Base-by-base conservation (phyloP, 495 filamentous ascomycete genomes). In the Penicillium angulare region DNA sequence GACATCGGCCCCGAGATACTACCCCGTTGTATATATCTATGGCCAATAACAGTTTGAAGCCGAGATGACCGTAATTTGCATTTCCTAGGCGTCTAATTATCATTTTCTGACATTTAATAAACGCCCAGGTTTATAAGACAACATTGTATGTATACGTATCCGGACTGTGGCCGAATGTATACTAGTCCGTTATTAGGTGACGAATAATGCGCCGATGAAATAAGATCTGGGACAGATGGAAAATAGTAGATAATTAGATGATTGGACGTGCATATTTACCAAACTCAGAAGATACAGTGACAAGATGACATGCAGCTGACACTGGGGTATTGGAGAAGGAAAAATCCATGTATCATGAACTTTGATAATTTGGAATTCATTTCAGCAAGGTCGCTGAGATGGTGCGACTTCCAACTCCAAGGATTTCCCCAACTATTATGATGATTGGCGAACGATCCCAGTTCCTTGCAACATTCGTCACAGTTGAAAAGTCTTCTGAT, bases 391-490 rank as follows among this genome's bases (percentile, higher is more conserved):
- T 22, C 21, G 7, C 48, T 22, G 47, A 20, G 36, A 43, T 22
- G 36, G 53, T 56, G 47, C 35, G 35, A 51, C 31, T 16, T 31
- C 15, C 7, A 32, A 38, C 41, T 32, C 36, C 44, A 52, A 49
- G 22, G 26, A 43, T 39, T 9, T 22, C 13, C 7, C 23, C 17
- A 32, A 24, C 22, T 21, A 23, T 13, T 42, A 18, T 16, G 17
- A 16, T 52, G 52, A 56, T 56, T 59, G 59, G 55, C 27, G 22
- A n/a, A 9, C 4, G 4, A 23, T 32, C 38, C 38, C 24, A 39
- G 46, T 39, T 16, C 40, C 16, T 15, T 29, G 43, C 35, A 17
- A 31, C 32, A 13, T 27, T 47, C 42, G 31, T 45, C 23, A 50
- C 51, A 49, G 10, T 49, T 27, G 13, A 17, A 13, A n/a, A n/a